Evolutionary conservation across 352 stramenopile genomes (phyloP).

Genomic region (Phytophthora palmivora): DNA sequence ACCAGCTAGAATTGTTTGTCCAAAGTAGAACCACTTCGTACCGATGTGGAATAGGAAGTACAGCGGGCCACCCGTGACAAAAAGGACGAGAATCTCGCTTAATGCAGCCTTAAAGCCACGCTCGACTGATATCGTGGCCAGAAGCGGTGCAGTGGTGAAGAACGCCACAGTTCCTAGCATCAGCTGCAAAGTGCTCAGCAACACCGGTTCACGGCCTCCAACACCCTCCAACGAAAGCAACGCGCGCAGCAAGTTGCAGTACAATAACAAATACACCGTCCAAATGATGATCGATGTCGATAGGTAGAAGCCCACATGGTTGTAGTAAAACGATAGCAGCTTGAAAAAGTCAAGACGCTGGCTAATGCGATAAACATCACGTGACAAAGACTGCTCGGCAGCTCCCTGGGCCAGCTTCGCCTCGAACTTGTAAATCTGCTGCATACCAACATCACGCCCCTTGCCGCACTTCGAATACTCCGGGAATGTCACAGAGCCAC

Average conservation of each 20-base stretch:
- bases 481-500: slow-evolving; percentile 96
- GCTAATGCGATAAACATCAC: slow-evolving; percentile 98
- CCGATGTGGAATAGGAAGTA: slow-evolving; percentile 99
- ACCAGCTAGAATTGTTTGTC: slow-evolving; percentile 98
- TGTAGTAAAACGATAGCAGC: slow-evolving; percentile 99
- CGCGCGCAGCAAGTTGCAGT: slow-evolving; percentile 95
- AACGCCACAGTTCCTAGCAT: slow-evolving; percentile 97
- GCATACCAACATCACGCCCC: slow-evolving; percentile 99
- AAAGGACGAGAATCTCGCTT: slow-evolving; percentile 94
- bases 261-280: slow-evolving; percentile 97
- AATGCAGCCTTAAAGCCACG: slow-evolving; percentile 96
- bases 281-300: slow-evolving; percentile 98
- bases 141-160: slow-evolving; percentile 96
- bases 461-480: slow-evolving; percentile 99
- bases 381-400: slow-evolving; percentile 97
- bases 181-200: slow-evolving; percentile 96
- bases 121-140: slow-evolving; percentile 98
- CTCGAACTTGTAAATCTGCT: slow-evolving; percentile 99
- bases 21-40: slow-evolving; percentile 99
- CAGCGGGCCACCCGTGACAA: slow-evolving; percentile 96
- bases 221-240: slow-evolving; percentile 94
- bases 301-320: slow-evolving; percentile 98
- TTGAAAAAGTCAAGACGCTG: slow-evolving; percentile 98
- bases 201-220: slow-evolving; percentile 92
- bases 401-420: slow-evolving; percentile 98